A percentile compares a stretch with the other conserved stretches of the same genome.
Evolutionary conservation across 495 filamentous ascomycete species (phyloP).

Genomic region (Rostrohypoxylon terebratum): DNA sequence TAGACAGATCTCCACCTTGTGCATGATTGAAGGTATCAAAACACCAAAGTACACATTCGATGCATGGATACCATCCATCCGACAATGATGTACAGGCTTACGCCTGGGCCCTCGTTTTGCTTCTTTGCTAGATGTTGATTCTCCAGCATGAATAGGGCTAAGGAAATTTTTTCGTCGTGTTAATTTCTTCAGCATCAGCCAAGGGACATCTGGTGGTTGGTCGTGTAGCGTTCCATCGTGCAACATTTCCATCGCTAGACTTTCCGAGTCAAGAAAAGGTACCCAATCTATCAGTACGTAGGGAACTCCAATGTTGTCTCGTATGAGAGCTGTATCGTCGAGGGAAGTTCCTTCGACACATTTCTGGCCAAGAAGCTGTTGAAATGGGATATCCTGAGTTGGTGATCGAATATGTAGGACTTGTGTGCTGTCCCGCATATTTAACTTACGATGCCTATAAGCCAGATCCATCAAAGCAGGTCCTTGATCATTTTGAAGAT

Average conservation of each 20-base stretch:
- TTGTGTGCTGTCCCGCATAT: constrained; percentile 53
- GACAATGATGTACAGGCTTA: constrained; percentile 51
- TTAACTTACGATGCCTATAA: constrained; percentile 55
- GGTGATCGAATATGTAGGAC: constrained; percentile 51
- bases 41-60: constrained; percentile 72
- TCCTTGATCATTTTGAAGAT: constrained; percentile 57
- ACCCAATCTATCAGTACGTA: constrained; percentile 53
- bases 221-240: constrained; percentile 40
- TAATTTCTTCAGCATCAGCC: constrained; percentile 63
- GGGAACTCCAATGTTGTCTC: constrained; percentile 44
- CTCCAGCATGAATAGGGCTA: constrained; percentile 50
- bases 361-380: constrained; percentile 35
- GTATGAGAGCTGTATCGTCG: constrained; percentile 49
- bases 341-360: constrained; percentile 20
- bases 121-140: constrained; percentile 31
- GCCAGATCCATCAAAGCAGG: constrained; percentile 62
- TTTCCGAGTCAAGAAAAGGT: constrained; percentile 40
- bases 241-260: constrained; percentile 40
- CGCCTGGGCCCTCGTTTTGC: constrained; percentile 48
- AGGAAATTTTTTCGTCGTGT: constrained; percentile 72
- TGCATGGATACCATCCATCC: constrained; percentile 67
- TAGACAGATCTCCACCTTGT: constrained; percentile 72
- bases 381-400: constrained; percentile 36
- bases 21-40: constrained; percentile 79
- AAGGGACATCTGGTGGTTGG: constrained; percentile 55